phyloP scores from a whole-genome alignment of 2,329 filamentous ascomycete genomes.

The Ilyonectria mors-panacis region DNA sequence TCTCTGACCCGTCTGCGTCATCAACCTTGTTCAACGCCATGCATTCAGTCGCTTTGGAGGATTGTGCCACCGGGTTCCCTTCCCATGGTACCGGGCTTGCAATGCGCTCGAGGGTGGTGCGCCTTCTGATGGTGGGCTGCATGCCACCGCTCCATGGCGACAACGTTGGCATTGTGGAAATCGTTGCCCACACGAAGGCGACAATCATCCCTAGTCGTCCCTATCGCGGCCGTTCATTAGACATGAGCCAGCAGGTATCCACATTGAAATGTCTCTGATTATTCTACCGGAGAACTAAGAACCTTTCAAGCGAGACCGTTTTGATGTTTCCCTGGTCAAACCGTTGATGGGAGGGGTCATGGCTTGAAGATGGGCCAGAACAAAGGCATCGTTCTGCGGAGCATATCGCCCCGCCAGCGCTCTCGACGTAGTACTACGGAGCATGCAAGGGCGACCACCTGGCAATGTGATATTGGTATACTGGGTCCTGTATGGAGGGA shows the following conservation, averaged over 20 bases:
- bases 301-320: neutral
- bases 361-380: neutral
- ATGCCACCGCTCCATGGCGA: conserved; percentile 8
- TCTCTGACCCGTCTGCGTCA: conserved; percentile 12
- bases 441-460: conserved; percentile 25
- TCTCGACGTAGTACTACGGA: neutral
- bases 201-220: conserved; percentile 1
- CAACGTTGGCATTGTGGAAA: conserved; percentile 6
- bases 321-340: conserved; percentile 20
- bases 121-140: conserved; percentile 12
- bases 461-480: conserved; percentile 11
- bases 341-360: conserved; percentile 16
- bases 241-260: neutral
- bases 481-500: conserved; percentile 10
- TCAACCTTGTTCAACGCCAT: conserved; percentile 33
- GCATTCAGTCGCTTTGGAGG: conserved; percentile 21
- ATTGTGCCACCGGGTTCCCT: conserved; percentile 26
- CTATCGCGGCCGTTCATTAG: neutral
- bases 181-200: neutral
- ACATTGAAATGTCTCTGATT: neutral
- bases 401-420: conserved; percentile 4
- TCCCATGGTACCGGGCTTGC: conserved; percentile 24
- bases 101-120: conserved; percentile 16
- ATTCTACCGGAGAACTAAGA: neutral
- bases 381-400: conserved; percentile 3